These are phyloP conservation scores for Zarea fungicola DNA, from an alignment of 2,329 filamentous ascomycete genomes.

Conservation along the genomic window DNA sequence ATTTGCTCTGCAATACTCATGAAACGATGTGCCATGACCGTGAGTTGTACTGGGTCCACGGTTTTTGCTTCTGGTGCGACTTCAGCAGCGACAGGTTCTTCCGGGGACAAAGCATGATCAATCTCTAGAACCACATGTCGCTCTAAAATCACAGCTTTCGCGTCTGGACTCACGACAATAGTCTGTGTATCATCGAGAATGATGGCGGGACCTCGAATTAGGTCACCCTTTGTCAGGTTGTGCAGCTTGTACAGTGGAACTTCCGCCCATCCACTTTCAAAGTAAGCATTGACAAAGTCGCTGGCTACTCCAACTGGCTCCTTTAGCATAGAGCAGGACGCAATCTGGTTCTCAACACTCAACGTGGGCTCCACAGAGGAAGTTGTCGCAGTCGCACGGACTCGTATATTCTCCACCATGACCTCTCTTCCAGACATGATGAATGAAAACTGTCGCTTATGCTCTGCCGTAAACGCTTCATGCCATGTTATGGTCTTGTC, in stretches of 20 bases:
- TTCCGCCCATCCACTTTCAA: constrained; percentile 20
- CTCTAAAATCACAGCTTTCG: constrained; percentile 28
- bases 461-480: constrained; percentile 46
- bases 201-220: constrained; percentile 34
- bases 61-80: not conserved
- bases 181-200: constrained; percentile 68
- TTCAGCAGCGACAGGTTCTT: too few relatives aligned
- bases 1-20: constrained; percentile 84
- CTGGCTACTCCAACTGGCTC: constrained; percentile 16
- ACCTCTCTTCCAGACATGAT: constrained; percentile 41
- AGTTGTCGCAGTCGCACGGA: constrained; percentile 30
- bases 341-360: constrained; percentile 19
- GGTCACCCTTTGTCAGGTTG: constrained; percentile 14
- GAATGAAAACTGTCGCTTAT: constrained; percentile 72
- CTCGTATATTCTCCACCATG: constrained; percentile 38
- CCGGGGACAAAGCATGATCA: too few relatives aligned
- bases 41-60: constrained; percentile 60
- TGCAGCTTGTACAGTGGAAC: constrained; percentile 23
- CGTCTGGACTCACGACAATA: constrained; percentile 56
- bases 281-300: constrained; percentile 17
- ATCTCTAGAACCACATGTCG: constrained; percentile 33
- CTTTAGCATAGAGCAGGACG: constrained; percentile 6
- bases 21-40: constrained; percentile 74
- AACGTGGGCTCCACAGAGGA: constrained; percentile 15
- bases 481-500: constrained; percentile 21